Percentiles rank a stretch among this genome's conserved stretches.
Evolutionary conservation across 2,329 filamentous ascomycete genomes (phyloP).

Genomic region (Paracamarosporium sp.): DNA sequence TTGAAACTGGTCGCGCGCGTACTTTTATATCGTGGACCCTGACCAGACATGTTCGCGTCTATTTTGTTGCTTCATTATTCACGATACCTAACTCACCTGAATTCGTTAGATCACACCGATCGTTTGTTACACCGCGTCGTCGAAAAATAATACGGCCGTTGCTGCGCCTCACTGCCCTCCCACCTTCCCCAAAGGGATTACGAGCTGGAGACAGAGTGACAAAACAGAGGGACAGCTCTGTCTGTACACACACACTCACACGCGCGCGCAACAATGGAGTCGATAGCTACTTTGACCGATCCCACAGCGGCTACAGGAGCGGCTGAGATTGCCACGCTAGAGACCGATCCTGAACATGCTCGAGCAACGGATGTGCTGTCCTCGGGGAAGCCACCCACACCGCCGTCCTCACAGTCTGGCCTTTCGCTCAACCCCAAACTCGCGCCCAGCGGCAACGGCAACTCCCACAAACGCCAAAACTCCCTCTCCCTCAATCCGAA

Average conservation of each 20-base stretch:
- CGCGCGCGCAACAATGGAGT: slow-evolving; percentile 13
- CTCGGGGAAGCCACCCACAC: slow-evolving; percentile 26
- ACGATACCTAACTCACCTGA: neutral
- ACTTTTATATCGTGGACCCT: neutral
- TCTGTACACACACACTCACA: neutral
- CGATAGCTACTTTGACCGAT: slow-evolving; percentile 16
- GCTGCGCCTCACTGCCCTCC: neutral
- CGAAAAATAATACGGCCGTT: neutral
- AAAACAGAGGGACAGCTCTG: neutral
- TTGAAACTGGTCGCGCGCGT: slow-evolving; percentile 24
- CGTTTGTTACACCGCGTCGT: neutral
- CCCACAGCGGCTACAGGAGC: slow-evolving; percentile 22
- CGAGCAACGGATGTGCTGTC: slow-evolving; percentile 5
- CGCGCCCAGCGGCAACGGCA: neutral
- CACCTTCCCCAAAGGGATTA: neutral
- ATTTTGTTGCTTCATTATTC: neutral
- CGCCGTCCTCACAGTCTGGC: slow-evolving; percentile 31
- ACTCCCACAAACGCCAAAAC: slow-evolving; percentile 1
- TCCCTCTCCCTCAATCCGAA: slow-evolving; percentile 4
- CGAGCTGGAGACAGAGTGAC: neutral
- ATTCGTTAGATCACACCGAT: neutral
- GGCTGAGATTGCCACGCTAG: slow-evolving; percentile 10
- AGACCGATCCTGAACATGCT: slow-evolving; percentile 15
- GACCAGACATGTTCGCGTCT: neutral
- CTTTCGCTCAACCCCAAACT: slow-evolving; percentile 8